A percentile compares a stretch with the other conserved stretches of the same genome.
Evolutionary conservation across 2,329 filamentous ascomycete species (phyloP).

Genomic region (Sclerotinia minor): DNA sequence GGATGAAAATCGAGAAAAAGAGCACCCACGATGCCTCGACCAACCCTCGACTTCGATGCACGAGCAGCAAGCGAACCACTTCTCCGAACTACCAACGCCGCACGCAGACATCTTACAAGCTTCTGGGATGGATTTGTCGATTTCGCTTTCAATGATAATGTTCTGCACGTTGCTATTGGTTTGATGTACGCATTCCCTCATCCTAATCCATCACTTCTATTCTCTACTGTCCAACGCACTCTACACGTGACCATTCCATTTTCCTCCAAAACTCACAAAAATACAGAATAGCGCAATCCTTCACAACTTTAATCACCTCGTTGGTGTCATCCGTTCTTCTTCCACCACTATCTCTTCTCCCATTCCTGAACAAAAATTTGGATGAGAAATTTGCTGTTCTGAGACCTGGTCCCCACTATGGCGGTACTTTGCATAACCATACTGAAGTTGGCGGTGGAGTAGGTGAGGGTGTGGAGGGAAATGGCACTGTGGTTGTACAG

Average conservation of each 20-base stretch:
- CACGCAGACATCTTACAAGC: slow-evolving; percentile 44
- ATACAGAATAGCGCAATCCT: slow-evolving; percentile 64
- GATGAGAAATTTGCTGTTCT: slow-evolving; percentile 73
- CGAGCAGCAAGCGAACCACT: slow-evolving; percentile 33
- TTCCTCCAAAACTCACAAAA: not conserved
- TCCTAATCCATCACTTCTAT: not conserved
- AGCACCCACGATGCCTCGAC: slow-evolving; percentile 28
- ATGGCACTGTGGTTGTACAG: not conserved
- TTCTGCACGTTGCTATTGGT: slow-evolving; percentile 73
- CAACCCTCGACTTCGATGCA: slow-evolving; percentile 30
- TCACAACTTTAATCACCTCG: slow-evolving; percentile 69
- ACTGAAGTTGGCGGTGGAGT: slow-evolving; percentile 5
- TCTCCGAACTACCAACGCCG: slow-evolving; percentile 33
- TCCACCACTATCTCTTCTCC: slow-evolving; percentile 66
- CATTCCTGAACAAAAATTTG: slow-evolving; percentile 69
- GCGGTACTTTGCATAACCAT: slow-evolving; percentile 15
- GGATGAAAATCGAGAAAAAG: not conserved
- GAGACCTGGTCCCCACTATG: slow-evolving; percentile 55
- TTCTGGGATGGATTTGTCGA: slow-evolving; percentile 66
- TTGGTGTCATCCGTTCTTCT: slow-evolving; percentile 71
- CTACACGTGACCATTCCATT: not conserved
- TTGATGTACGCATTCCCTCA: slow-evolving; percentile 55
- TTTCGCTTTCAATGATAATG: slow-evolving; percentile 73
- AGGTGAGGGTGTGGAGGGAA: not conserved
- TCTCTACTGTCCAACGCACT: not conserved